Evolutionary conservation across 2,329 filamentous ascomycete genomes (phyloP).

Genomic region (Bipolaris bicolor): DNA sequence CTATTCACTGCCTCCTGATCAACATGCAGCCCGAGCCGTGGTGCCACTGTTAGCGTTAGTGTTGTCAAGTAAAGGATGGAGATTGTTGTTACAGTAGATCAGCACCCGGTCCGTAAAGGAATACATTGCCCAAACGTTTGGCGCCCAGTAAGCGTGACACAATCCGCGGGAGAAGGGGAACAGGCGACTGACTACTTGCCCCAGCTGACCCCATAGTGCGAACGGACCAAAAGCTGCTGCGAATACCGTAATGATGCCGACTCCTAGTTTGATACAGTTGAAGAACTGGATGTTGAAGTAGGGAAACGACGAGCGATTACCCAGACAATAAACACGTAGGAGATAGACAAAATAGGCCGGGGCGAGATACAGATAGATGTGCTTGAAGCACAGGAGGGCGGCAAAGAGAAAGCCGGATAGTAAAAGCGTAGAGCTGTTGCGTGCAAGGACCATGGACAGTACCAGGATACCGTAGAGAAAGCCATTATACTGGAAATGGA

Average conservation of each 20-base stretch:
- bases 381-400: slow-evolving; percentile 87
- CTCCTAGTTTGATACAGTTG: slow-evolving; percentile 84
- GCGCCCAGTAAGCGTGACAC: slow-evolving; percentile 98
- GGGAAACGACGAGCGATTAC: slow-evolving; percentile 74
- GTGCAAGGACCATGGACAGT: slow-evolving; percentile 82
- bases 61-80: not conserved
- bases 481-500: slow-evolving; percentile 99
- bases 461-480: slow-evolving; percentile 92
- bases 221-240: slow-evolving; percentile 90
- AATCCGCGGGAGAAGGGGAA: slow-evolving; percentile 94
- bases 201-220: slow-evolving; percentile 77
- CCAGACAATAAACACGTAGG: slow-evolving; percentile 86
- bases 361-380: slow-evolving; percentile 96
- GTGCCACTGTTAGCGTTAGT: slow-evolving; percentile 67
- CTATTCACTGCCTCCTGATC: slow-evolving; percentile 79
- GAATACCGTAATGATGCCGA: slow-evolving; percentile 73
- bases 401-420: slow-evolving; percentile 84
- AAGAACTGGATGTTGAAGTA: slow-evolving; percentile 69
- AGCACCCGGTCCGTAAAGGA: slow-evolving; percentile 85
- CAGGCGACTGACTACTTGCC: slow-evolving; percentile 80
- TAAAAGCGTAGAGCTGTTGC: slow-evolving; percentile 75
- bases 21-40: slow-evolving; percentile 75
- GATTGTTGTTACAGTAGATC: slow-evolving; percentile 70
- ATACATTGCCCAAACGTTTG: slow-evolving; percentile 96
- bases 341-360: slow-evolving; percentile 96